Evolutionary conservation across 352 stramenopile species (phyloP).

Genomic region (Thraustochytrium striatum): DNA sequence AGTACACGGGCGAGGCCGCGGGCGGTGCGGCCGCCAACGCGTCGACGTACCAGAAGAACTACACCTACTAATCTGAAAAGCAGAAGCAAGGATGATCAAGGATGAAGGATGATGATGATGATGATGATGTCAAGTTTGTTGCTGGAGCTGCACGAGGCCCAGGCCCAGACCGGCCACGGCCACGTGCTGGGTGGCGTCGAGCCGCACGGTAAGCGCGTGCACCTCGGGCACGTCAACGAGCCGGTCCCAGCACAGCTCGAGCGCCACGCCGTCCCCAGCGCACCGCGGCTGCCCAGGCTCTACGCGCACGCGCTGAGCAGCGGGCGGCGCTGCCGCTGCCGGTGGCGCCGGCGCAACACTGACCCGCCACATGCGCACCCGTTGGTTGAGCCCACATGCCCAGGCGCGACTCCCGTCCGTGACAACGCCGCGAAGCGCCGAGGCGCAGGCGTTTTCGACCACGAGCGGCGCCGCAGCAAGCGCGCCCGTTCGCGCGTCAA

Average conservation of each 20-base stretch:
- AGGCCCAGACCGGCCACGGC: no score
- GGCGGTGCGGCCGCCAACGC: slow-evolving; percentile 59
- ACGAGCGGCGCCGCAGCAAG: background rate
- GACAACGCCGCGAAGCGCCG: slow-evolving; percentile 11
- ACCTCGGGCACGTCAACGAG: slow-evolving; percentile 12
- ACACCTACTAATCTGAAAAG: slow-evolving; percentile 68
- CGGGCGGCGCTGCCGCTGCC: background rate
- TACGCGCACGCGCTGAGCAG: background rate
- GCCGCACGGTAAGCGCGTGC: background rate
- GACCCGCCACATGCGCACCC: slow-evolving; percentile 7
- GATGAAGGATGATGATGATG: no score
- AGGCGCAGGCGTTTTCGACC: background rate
- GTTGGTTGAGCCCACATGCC: slow-evolving; percentile 17
- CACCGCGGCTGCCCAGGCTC: background rate
- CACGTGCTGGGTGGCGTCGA: no score
- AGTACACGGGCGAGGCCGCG: slow-evolving; percentile 63
- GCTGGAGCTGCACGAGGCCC: no score
- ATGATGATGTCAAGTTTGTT: no score
- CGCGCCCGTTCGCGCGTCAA: background rate
- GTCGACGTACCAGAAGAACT: slow-evolving; percentile 65
- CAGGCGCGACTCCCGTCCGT: slow-evolving; percentile 1
- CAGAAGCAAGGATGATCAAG: no score
- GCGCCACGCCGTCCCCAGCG: background rate
- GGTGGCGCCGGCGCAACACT: background rate
- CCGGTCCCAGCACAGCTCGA: background rate